Conservation (phyloP, 2,329 filamentous ascomycete species). For the Colletotrichum neosansevieriae region DNA sequence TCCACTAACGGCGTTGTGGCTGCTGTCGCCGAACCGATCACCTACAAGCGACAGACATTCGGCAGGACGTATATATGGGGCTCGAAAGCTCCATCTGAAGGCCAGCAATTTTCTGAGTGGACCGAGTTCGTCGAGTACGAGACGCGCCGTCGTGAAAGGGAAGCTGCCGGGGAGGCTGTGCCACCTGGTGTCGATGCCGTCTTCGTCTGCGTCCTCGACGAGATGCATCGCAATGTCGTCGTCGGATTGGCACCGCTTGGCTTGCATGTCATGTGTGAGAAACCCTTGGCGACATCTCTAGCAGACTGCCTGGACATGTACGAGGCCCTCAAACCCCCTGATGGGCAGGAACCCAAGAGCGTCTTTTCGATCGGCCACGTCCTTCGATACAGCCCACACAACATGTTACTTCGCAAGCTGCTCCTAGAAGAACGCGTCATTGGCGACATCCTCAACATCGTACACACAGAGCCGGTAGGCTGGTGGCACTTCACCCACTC, state of each 20-base stretch:
- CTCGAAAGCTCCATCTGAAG: slow-evolving; percentile 59
- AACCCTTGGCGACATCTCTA: slow-evolving; percentile 86
- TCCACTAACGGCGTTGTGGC: slow-evolving; percentile 77
- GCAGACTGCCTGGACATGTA: slow-evolving; percentile 83
- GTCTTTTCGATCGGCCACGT: slow-evolving; percentile 96
- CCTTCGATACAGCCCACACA: slow-evolving; percentile 91
- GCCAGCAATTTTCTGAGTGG: slow-evolving; percentile 81
- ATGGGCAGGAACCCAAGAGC: slow-evolving; percentile 42
- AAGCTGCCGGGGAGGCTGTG: slow-evolving; percentile 60
- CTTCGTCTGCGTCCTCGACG: slow-evolving; percentile 81
- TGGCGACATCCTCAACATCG: slow-evolving; percentile 86
- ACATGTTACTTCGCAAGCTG: slow-evolving; percentile 83
- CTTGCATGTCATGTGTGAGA: slow-evolving; percentile 94
- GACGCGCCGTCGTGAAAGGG: slow-evolving; percentile 66
- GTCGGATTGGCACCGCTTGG: slow-evolving; percentile 76
- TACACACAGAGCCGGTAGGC: slow-evolving; percentile 94
- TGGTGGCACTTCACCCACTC: slow-evolving; percentile 97
- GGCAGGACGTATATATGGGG: slow-evolving; percentile 82
- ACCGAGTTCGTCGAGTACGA: slow-evolving; percentile 82
- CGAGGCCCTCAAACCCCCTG: slow-evolving; percentile 60
- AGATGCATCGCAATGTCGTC: slow-evolving; percentile 87
- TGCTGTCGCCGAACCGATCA: slow-evolving; percentile 84
- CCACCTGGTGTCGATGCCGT: slow-evolving; percentile 70
- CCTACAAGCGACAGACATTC: slow-evolving; percentile 80
- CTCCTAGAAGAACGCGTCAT: slow-evolving; percentile 81